These are phyloP conservation scores for Geotrichum aggregatum DNA, from an alignment of 1,139 yeast genomes.

Conservation along the genomic window DNA sequence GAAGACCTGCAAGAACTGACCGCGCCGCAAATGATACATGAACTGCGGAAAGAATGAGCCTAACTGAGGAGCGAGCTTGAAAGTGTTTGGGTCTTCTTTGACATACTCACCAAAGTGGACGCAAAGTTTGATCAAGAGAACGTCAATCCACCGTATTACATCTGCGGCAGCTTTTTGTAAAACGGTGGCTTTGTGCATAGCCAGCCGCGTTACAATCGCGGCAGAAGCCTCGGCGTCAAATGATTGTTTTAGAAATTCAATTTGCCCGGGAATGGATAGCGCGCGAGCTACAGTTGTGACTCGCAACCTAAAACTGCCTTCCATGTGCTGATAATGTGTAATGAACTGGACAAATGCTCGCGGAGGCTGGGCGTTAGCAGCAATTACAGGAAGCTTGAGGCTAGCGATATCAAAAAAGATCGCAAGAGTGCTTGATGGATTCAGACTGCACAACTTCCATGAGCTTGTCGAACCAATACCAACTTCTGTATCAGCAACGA, in stretches of 20 bases:
- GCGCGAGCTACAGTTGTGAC: conserved; percentile 81
- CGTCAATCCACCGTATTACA: conserved; percentile 72
- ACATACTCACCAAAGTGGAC: conserved; percentile 71
- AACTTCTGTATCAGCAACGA: conserved; percentile 85
- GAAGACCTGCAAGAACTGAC: conserved; percentile 65
- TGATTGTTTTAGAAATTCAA: conserved; percentile 39
- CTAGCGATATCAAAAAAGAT: conserved; percentile 73
- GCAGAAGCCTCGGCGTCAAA: conserved; percentile 99
- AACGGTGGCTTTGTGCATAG: conserved; percentile 59
- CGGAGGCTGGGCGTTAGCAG: conserved; percentile 78
- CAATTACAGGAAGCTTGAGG: conserved; percentile 41
- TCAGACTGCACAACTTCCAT: conserved; percentile 78
- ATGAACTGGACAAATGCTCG: conserved; percentile 66
- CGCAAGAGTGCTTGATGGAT: conserved; percentile 87
- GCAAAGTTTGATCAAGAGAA: conserved; percentile 68
- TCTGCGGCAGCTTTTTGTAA: conserved; percentile 63
- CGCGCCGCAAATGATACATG: conserved; percentile 65
- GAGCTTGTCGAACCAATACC: conserved; percentile 91
- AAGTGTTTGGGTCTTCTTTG: conserved; percentile 62
- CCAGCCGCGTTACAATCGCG: conserved; percentile 88
- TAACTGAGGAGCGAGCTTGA: conserved; percentile 64
- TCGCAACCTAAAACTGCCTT: conserved; percentile 68
- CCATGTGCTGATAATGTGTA: conserved; percentile 66
- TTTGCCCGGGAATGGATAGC: conserved; percentile 50
- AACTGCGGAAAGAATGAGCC: conserved; percentile 74